These are phyloP conservation scores for Chaetomium strumarium DNA, from an alignment of 2,329 filamentous ascomycete species.

Conservation along the genomic window DNA sequence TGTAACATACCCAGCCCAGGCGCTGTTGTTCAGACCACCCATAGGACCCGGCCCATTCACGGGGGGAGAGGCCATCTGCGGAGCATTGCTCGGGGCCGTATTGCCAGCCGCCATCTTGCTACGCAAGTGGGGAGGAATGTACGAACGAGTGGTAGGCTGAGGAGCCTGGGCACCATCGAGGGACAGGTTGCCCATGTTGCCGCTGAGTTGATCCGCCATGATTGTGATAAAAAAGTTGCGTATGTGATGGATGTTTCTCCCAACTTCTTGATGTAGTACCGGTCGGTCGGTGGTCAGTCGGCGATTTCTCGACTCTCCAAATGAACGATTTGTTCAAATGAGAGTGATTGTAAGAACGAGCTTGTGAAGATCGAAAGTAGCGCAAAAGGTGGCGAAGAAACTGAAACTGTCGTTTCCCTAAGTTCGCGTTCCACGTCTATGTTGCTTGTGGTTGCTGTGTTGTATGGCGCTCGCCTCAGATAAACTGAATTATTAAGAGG, in stretches of 20 bases:
- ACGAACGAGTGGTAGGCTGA: slow-evolving; percentile 52
- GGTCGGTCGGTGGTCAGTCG: not conserved
- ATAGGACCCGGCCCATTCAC: slow-evolving; percentile 33
- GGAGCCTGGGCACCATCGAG: slow-evolving; percentile 39
- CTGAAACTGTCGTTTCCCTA: slow-evolving; percentile 14
- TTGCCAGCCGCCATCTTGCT: slow-evolving; percentile 41
- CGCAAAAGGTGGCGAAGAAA: slow-evolving; percentile 13
- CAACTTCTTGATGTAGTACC: no score
- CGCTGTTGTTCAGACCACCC: slow-evolving; percentile 55
- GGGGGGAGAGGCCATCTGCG: slow-evolving; percentile 34
- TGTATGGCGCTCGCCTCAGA: slow-evolving; percentile 17
- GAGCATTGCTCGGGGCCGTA: slow-evolving; percentile 30
- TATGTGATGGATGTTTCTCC: not conserved
- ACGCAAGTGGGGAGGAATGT: slow-evolving; percentile 83
- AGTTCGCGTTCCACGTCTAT: slow-evolving; percentile 12
- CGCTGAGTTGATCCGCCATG: slow-evolving; percentile 78
- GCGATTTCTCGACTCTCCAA: slow-evolving; percentile 22
- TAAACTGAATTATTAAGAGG: slow-evolving; percentile 24
- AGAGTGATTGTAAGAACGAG: slow-evolving; percentile 22
- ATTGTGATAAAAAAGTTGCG: slow-evolving; percentile 30
- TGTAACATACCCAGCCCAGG: slow-evolving; percentile 55
- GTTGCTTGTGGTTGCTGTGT: slow-evolving; percentile 1
- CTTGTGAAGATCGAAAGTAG: slow-evolving; percentile 17
- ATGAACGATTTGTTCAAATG: slow-evolving; percentile 27
- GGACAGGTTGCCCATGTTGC: slow-evolving; percentile 61